A percentile compares a stretch with the other conserved stretches of the same genome.
These are phyloP conservation scores for Anthracocystis setariae DNA, from an alignment of 1,284 basidiomycete genomes.

Conservation along the genomic window DNA sequence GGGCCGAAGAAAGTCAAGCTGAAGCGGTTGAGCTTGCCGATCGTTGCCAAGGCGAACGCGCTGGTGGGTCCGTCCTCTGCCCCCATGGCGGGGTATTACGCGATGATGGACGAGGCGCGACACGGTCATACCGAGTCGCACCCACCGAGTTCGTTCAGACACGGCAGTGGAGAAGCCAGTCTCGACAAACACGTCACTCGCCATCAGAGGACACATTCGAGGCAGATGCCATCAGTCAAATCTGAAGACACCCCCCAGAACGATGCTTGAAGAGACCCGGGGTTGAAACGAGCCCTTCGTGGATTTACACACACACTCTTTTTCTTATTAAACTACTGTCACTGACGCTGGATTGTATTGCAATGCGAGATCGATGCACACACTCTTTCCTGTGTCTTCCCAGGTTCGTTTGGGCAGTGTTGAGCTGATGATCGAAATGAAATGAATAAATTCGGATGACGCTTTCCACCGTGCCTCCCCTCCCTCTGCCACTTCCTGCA, in stretches of 20 bases:
- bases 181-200: too few relatives aligned
- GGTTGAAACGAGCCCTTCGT: too few relatives aligned
- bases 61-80: too few relatives aligned
- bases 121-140: background rate
- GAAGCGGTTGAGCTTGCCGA: slow-evolving; percentile 34
- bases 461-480: background rate
- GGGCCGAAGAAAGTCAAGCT: slow-evolving; percentile 25
- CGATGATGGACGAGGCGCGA: background rate
- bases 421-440: too few relatives aligned
- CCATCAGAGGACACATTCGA: background rate
- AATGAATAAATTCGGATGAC: too few relatives aligned
- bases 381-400: background rate
- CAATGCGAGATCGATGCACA: too few relatives aligned
- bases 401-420: too few relatives aligned
- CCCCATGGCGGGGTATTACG: too few relatives aligned
- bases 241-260: background rate
- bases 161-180: background rate
- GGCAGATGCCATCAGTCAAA: background rate
- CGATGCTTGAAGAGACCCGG: background rate
- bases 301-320: too few relatives aligned
- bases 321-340: too few relatives aligned
- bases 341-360: too few relatives aligned
- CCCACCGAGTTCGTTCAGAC: background rate
- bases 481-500: slow-evolving; percentile 1
- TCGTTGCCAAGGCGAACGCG: slow-evolving; percentile 12